Conservation (phyloP, 2,329 filamentous ascomycete species). For the Alternaria longipes region DNA sequence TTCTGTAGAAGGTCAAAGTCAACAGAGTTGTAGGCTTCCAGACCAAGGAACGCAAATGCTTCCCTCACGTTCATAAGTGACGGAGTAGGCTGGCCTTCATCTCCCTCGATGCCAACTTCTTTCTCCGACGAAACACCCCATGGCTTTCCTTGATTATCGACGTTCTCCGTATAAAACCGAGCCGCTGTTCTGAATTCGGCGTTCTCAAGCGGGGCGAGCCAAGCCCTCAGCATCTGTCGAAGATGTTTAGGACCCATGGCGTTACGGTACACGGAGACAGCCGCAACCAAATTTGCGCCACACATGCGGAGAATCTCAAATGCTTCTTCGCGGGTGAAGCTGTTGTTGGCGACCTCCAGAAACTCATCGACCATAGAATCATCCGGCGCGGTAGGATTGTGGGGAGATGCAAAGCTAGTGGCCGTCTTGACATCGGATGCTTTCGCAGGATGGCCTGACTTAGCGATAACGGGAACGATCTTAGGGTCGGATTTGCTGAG, state of each 20-base stretch:
- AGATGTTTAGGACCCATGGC: background rate
- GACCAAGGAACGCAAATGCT: background rate
- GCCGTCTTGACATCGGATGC: background rate
- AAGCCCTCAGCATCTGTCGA: conserved; percentile 2
- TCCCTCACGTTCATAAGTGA: background rate
- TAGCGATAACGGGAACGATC: background rate
- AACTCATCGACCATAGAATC: background rate
- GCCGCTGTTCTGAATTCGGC: background rate
- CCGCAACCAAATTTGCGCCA: conserved; percentile 1
- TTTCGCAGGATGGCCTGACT: background rate
- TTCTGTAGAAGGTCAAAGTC: background rate
- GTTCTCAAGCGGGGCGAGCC: conserved; percentile 1
- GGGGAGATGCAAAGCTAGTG: background rate
- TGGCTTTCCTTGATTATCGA: background rate
- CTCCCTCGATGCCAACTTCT: background rate
- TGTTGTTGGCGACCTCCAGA: background rate
- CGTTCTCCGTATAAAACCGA: background rate
- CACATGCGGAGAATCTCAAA: conserved; percentile 6
- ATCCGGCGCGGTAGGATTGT: background rate
- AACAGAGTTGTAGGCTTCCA: background rate
- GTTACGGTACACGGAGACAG: conserved; percentile 4
- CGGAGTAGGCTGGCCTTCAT: background rate
- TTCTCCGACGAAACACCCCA: background rate
- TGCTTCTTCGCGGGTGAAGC: background rate
- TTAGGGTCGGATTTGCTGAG: background rate